Conservation (phyloP, 2,329 filamentous ascomycete genomes). For the Neonectria hederae region DNA sequence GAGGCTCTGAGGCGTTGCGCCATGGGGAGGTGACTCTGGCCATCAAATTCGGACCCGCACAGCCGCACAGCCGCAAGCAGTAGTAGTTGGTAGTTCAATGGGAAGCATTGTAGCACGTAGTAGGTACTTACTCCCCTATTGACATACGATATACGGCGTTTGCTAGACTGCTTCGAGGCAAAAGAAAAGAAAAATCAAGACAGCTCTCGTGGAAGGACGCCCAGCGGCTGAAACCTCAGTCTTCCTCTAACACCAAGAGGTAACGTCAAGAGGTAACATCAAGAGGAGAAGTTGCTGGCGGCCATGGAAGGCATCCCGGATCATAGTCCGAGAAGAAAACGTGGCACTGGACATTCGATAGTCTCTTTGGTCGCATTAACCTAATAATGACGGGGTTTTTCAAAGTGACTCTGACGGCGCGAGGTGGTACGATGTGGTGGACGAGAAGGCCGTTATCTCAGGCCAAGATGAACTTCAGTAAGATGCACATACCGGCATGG, state of each 20-base stretch:
- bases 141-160: too few species aligned
- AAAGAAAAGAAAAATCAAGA: neutral
- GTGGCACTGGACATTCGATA: neutral
- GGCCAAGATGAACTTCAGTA: neutral
- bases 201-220: neutral
- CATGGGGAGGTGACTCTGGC: neutral
- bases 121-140: too few species aligned
- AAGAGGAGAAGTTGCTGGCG: neutral
- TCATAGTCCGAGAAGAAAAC: neutral
- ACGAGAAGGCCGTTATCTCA: neutral
- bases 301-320: neutral
- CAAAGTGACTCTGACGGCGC: neutral
- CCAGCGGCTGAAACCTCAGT: neutral
- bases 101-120: too few species aligned
- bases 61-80: neutral
- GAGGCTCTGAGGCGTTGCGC: neutral
- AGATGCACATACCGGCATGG: neutral
- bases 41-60: neutral
- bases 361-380: neutral
- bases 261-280: too few species aligned
- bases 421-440: slow-evolving; percentile 9
- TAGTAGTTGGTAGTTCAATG: neutral
- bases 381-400: neutral
- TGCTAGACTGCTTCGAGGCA: neutral
- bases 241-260: neutral